phyloP scores from a whole-genome alignment of 257 asterid species.

The Plantago ovata region DNA sequence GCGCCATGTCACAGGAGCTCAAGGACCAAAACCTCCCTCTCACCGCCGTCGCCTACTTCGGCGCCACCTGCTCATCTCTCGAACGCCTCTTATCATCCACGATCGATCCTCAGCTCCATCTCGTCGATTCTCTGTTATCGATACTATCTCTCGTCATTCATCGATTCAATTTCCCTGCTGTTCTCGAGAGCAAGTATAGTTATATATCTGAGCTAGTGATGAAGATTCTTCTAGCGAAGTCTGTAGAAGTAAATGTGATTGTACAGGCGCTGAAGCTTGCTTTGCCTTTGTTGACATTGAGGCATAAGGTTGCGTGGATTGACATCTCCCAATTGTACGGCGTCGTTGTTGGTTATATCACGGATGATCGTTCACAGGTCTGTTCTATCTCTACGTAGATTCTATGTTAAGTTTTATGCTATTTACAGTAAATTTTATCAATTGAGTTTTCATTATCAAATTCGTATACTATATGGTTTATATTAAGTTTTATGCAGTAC shows the following conservation, averaged over 20 bases:
- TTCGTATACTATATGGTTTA: too few relatives aligned
- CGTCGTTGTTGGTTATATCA: slow-evolving; percentile 41
- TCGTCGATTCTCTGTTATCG: slow-evolving; percentile 61
- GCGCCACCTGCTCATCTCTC: slow-evolving; percentile 77
- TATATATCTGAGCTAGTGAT: slow-evolving; percentile 47
- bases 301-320: slow-evolving; percentile 57
- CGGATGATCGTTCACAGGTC: slow-evolving; percentile 67
- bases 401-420: neutral
- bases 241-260: slow-evolving; percentile 49
- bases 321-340: slow-evolving; percentile 55
- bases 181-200: slow-evolving; percentile 40
- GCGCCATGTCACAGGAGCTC: slow-evolving; percentile 75
- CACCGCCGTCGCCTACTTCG: slow-evolving; percentile 63
- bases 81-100: slow-evolving; percentile 45
- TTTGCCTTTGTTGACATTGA: slow-evolving; percentile 43
- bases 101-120: slow-evolving; percentile 44
- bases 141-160: slow-evolving; percentile 52
- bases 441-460: too few relatives aligned
- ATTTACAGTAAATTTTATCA: too few relatives aligned
- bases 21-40: slow-evolving; percentile 59
- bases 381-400: neutral
- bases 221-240: slow-evolving; percentile 34
- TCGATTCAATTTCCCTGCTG: slow-evolving; percentile 27
- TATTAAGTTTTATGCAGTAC: too few relatives aligned
- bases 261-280: slow-evolving; percentile 60